Conservation (phyloP, 768 basidiomycete species). For the Lenzites betulinus region DNA sequence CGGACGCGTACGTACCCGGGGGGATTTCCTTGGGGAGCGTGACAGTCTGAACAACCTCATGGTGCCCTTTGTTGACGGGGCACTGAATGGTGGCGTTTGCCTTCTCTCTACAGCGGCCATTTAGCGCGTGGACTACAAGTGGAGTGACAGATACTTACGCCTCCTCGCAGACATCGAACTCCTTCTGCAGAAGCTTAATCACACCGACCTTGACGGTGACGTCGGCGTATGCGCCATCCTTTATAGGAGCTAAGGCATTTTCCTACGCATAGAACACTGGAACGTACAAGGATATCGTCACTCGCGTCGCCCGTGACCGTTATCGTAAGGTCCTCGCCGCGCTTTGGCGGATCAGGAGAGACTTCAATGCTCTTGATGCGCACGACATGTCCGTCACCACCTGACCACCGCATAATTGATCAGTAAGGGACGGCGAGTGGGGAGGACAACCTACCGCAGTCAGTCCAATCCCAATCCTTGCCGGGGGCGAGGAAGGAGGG, state of each 20-base stretch:
- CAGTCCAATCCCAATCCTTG: constrained; percentile 43
- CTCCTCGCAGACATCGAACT: constrained; percentile 90
- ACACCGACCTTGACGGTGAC: constrained; percentile 93
- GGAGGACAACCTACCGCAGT: constrained; percentile 70
- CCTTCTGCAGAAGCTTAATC: constrained; percentile 82
- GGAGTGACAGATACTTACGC: constrained; percentile 60
- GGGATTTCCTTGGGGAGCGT: constrained; percentile 92
- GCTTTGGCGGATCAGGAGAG: constrained; percentile 85
- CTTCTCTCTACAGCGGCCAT: constrained; percentile 50
- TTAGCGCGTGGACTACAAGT: background rate
- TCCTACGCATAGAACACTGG: background rate
- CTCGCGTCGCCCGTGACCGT: constrained; percentile 64
- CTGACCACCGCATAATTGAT: constrained; percentile 35
- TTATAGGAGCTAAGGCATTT: background rate
- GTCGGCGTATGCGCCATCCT: constrained; percentile 92
- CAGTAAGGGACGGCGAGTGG: constrained; percentile 1
- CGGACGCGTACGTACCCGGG: constrained; percentile 46
- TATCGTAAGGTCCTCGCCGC: constrained; percentile 88
- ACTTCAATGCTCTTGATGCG: constrained; percentile 73
- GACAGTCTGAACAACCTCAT: constrained; percentile 82
- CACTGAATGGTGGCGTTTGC: constrained; percentile 81
- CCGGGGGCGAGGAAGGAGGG: constrained; percentile 11
- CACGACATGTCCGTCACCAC: constrained; percentile 46
- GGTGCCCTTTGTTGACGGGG: constrained; percentile 72
- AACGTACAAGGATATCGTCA: constrained; percentile 63